Evolutionary conservation across 2,329 filamentous ascomycete genomes (phyloP), one percentile per base, ranked within the genome.

Genomic region (Talaromyces marneffei): DNA sequence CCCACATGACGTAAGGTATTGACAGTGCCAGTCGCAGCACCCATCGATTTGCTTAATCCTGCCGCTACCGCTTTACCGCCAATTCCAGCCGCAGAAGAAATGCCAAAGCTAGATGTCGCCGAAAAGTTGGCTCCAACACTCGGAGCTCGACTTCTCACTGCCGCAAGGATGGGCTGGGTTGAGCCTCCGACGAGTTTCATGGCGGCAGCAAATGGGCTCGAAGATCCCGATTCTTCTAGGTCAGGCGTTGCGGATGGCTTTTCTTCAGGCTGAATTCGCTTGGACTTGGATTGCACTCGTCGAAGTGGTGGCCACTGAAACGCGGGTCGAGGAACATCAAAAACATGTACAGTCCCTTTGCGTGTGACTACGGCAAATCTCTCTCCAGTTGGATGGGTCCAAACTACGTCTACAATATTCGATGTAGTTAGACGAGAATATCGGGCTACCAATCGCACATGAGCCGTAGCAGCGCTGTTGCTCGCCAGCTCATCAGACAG

Each of bases 351-450:
- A 8, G 94, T 99, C n/a, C 93, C 92, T 67, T 92, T 90, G 69
- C 96, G 91, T 0, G 94, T 97, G 27, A 97, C 86, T 77, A 99
- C 87, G 1, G 92, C 93, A 40, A 95, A 78, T 62, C 90, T 87
- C 71, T 96, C 90, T 23, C 90, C 91, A 60, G 87, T 87, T 3
- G 90, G 90, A 59, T 85, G 83, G 1, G 89, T 88, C 94, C 94
- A 99, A 2, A 87, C 86, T 44, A 96, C 90, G 70, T 97, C 93
- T 23, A 97, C 85, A 60, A 97, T 91, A 59, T 90, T 89, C 2
- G 94, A 91, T 54, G 93, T 89, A 1, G 93, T 97, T 84, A 97
- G 89, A 42, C 94, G 87, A 20, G 91, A 90, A 71, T 96, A 97
- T 63, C 92, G 87, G 7, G 92, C 91, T 63, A 97, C 82, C 72